Evolutionary conservation across 2,329 filamentous ascomycete species (phyloP).

Genomic region (Aspergillus sergii): DNA sequence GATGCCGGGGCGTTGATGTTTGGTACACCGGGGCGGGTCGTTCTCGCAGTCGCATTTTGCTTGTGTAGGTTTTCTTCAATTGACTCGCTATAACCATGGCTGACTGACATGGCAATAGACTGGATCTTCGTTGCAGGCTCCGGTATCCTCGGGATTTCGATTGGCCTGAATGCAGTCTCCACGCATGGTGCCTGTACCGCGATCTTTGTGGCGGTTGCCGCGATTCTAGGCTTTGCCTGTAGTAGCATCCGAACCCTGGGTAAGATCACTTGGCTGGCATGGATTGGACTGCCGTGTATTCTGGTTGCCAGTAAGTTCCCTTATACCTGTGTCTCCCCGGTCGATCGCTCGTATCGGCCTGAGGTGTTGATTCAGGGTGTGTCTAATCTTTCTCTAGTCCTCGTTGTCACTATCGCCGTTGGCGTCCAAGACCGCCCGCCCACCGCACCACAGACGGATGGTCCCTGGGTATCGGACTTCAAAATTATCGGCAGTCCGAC

Average conservation of each 20-base stretch:
- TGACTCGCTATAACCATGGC: not conserved
- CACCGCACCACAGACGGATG: slow-evolving; percentile 25
- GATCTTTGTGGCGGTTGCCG: slow-evolving; percentile 24
- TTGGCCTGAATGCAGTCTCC: slow-evolving; percentile 44
- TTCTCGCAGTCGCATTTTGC: slow-evolving; percentile 32
- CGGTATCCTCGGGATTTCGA: slow-evolving; percentile 45
- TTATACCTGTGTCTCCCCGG: not conserved
- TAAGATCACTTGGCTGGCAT: slow-evolving; percentile 36
- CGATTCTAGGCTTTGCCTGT: slow-evolving; percentile 22
- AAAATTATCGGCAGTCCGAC: slow-evolving; percentile 21
- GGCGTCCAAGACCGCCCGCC: slow-evolving; percentile 39
- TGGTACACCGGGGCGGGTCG: slow-evolving; percentile 49
- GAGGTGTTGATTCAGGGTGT: not conserved
- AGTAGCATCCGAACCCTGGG: slow-evolving; percentile 38
- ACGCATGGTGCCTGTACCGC: slow-evolving; percentile 35
- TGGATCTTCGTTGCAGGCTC: slow-evolving; percentile 44
- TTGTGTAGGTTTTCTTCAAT: slow-evolving; percentile 5
- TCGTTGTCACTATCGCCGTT: slow-evolving; percentile 30
- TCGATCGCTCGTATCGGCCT: not conserved
- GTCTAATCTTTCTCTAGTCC: slow-evolving; percentile 17
- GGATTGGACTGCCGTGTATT: slow-evolving; percentile 29
- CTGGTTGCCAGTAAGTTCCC: slow-evolving; percentile 14
- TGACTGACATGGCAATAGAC: slow-evolving; percentile 17
- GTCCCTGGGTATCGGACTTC: slow-evolving; percentile 31
- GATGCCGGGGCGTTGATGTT: slow-evolving; percentile 59